Evolutionary conservation across 495 filamentous ascomycete species (phyloP), one percentile per base, ranked within the genome.

Genomic region (Penicillium bialowiezense): DNA sequence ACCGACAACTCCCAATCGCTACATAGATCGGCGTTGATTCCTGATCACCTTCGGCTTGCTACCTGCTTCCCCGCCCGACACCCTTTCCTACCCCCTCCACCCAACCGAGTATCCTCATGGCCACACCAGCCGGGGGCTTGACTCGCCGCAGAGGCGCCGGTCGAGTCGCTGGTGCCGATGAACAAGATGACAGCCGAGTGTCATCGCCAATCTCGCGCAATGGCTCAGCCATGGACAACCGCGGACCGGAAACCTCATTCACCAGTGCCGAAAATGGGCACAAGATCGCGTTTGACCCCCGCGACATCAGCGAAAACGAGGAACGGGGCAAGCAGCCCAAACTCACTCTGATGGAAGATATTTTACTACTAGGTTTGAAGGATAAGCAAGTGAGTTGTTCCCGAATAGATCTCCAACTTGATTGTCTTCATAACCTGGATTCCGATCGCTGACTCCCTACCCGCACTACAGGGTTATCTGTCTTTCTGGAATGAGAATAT

Each of bases 401-500:
- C 26, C 28, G 17, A 35, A n/a, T n/a, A n/a, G n/a, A n/a, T n/a
- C n/a, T n/a, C n/a, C n/a, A n/a, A 9, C 29, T 36, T 23, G 8
- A 29, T 28, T 34, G 13, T 23, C 15, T 24, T 12, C 13, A 35
- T 45, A 20, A 17, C 13, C 28, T 18, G 40, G 34, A 21, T 29
- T 37, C 19, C 36, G 43, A 53, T 51, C 32, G 55, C 60, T 70
- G 56, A 67, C 52, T n/a, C 39, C 24, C 20, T 19, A 31, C 24
- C 32, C 49, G 39, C 23, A 48, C 42, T 26, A 53, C 59, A 96
- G 89, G 93, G 93, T 54, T 96, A 97, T 69, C 84, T 97, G 51
- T 97, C 95, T 7, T 97, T 97, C 72, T 98, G 93, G 93, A 98
- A 98, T 66, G 93, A 98, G 70, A 97, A 98, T 70, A 98, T 98